These are phyloP conservation scores for Parasitella parasitica DNA, from an alignment of 371 early-diverging fungal species.

Conservation along the genomic window DNA sequence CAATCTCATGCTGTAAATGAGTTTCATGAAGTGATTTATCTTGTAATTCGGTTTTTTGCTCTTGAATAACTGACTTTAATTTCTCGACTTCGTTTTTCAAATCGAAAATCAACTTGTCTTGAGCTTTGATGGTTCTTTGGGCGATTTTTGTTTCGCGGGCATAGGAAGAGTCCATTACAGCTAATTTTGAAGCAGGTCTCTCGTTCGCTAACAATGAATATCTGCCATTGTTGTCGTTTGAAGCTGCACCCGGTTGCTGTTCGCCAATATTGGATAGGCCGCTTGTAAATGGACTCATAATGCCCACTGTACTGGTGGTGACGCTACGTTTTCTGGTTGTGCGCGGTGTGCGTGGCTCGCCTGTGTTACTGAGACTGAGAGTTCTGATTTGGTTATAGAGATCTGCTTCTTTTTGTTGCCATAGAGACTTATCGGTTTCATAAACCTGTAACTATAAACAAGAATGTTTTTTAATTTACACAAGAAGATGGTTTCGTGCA, in stretches of 20 bases:
- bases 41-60: conserved; percentile 36
- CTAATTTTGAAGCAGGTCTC: conserved; percentile 36
- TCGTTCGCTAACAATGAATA: background rate
- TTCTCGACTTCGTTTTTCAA: conserved; percentile 45
- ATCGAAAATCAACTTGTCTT: conserved; percentile 45
- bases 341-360: conserved; percentile 44
- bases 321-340: conserved; percentile 46
- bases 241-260: background rate
- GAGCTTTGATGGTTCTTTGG: conserved; percentile 53
- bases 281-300: conserved; percentile 35
- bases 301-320: conserved; percentile 27
- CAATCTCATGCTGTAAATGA: conserved; percentile 57
- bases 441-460: conserved; percentile 37
- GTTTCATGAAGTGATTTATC: conserved; percentile 45
- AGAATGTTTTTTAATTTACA: background rate
- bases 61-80: conserved; percentile 37
- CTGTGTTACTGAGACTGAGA: conserved; percentile 21
- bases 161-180: conserved; percentile 43
- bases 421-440: conserved; percentile 42
- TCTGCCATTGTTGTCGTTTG: background rate
- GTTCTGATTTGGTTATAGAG: conserved; percentile 46
- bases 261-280: conserved; percentile 34
- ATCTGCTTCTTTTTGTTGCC: conserved; percentile 53
- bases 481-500: background rate
- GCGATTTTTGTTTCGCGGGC: conserved; percentile 54